Base-by-base conservation (phyloP, 306 rosid species). In the Corylus avellana region DNA sequence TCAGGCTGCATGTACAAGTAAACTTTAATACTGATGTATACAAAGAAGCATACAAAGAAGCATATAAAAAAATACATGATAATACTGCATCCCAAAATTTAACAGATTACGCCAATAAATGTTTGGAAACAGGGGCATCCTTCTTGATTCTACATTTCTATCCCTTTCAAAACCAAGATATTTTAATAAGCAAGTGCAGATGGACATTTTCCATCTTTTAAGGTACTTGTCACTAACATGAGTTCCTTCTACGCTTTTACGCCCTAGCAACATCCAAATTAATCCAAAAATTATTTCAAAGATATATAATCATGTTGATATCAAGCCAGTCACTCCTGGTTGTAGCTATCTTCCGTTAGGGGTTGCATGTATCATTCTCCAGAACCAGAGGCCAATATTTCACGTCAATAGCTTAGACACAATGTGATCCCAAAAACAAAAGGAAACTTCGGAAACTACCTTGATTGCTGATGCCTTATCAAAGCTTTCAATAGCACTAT, bases 381-480 rank as follows among this genome's bases (percentile, higher is more conserved):
- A 59, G 22, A 35, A 14, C 71, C 13, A 8, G 74, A 16, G 46
- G 29, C 62, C 22, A 17, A 0, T 11, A 67, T 9, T 67, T 39
- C 29, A 39, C 3, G 12, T 51, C 67, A 46, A 49, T 61, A 66
- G 51, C 32, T 51, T 62, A n/a, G 70, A 63, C 14, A 66, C 44
- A 11, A 48, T 27, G 44, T 42, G 78, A 81, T 67, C 72, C 29
- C 53, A 79, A 64, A 77, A 74, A 14, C 71, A 58, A 27, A 49
- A 78, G 50, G 47, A 56, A 70, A 25, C 20, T 53, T 58, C 63
- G 11, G 78, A 88, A 82, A 73, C 54, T 85, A 92, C 97, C 97
- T 91, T 91, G 82, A 92, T 84, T 73, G 92, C 92, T 82, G 90
- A 72, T 54, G 98, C 92, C 82, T 75, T 86, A 81, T 94, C 97